Conservation (phyloP, 495 filamentous ascomycete genomes). For the Amphirosellinia nigrospora region DNA sequence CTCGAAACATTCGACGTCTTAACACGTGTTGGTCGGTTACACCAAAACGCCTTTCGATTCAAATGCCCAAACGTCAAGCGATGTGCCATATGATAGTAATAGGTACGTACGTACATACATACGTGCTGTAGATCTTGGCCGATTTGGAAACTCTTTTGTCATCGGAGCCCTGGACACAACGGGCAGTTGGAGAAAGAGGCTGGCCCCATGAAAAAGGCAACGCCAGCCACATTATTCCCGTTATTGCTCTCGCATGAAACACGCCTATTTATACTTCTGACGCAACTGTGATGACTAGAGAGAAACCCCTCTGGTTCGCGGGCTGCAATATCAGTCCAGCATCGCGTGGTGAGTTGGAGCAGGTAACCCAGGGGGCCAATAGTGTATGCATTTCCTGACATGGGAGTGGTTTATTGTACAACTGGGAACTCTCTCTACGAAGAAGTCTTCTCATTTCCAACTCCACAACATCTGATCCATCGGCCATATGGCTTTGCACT, state of each 20-base stretch:
- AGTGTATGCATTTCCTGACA: too few species aligned
- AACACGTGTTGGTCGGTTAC: neutral
- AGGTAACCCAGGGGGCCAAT: too few species aligned
- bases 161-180: slow-evolving; percentile 21
- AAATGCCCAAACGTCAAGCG: neutral
- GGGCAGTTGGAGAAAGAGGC: slow-evolving; percentile 19
- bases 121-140: neutral
- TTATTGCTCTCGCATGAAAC: slow-evolving; percentile 5
- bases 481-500: neutral
- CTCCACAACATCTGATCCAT: slow-evolving; percentile 4
- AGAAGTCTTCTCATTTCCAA: neutral
- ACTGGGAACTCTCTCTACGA: too few species aligned
- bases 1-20: neutral
- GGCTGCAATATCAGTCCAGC: neutral
- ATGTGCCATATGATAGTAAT: neutral
- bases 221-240: neutral
- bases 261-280: slow-evolving; percentile 5
- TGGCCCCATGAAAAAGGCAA: slow-evolving; percentile 10
- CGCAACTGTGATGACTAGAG: neutral
- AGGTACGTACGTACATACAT: neutral
- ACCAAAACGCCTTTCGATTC: neutral
- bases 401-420: too few species aligned
- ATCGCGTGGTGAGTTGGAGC: neutral
- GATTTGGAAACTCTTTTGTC: slow-evolving; percentile 14
- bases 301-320: neutral